Conservation (phyloP, 2,329 filamentous ascomycete species). For the Fusarium sp. region DNA sequence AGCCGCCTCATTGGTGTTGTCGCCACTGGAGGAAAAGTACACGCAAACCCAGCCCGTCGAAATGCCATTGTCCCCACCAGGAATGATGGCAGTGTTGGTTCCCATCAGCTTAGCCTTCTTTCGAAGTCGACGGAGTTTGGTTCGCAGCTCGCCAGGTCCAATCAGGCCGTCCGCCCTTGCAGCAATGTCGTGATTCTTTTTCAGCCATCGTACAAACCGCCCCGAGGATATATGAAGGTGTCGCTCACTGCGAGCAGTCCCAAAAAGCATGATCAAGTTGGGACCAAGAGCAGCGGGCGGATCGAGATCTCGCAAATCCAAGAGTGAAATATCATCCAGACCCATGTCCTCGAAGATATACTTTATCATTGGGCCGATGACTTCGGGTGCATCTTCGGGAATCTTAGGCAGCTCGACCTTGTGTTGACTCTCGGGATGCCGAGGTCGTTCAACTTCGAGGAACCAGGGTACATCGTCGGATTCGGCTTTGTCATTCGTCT, state of each 20-base stretch:
- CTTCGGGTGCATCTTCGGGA: constrained; percentile 75
- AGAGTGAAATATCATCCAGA: constrained; percentile 80
- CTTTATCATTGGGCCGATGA: constrained; percentile 78
- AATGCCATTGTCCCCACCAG: constrained; percentile 82
- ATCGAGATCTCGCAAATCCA: constrained; percentile 86
- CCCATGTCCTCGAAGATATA: constrained; percentile 87
- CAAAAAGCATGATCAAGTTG: constrained; percentile 92
- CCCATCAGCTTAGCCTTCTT: constrained; percentile 85
- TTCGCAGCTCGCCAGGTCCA: constrained; percentile 90
- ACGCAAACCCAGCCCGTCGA: constrained; percentile 97
- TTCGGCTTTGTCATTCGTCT: constrained; percentile 47
- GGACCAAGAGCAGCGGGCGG: constrained; percentile 88
- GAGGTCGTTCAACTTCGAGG: constrained; percentile 75
- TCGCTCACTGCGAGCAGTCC: constrained; percentile 89
- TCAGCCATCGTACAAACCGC: constrained; percentile 87
- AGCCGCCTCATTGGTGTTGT: constrained; percentile 57
- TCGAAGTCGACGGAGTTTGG: constrained; percentile 82
- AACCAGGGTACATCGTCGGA: constrained; percentile 78
- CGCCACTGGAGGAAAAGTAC: constrained; percentile 79
- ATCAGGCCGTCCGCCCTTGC: constrained; percentile 89
- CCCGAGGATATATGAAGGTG: constrained; percentile 93
- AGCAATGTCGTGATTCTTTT: constrained; percentile 75
- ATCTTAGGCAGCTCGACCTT: constrained; percentile 61
- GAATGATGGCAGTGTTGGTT: constrained; percentile 72
- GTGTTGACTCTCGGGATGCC: constrained; percentile 61